phyloP scores from a whole-genome alignment of 768 basidiomycete genomes.

The Podaxis pistillaris region DNA sequence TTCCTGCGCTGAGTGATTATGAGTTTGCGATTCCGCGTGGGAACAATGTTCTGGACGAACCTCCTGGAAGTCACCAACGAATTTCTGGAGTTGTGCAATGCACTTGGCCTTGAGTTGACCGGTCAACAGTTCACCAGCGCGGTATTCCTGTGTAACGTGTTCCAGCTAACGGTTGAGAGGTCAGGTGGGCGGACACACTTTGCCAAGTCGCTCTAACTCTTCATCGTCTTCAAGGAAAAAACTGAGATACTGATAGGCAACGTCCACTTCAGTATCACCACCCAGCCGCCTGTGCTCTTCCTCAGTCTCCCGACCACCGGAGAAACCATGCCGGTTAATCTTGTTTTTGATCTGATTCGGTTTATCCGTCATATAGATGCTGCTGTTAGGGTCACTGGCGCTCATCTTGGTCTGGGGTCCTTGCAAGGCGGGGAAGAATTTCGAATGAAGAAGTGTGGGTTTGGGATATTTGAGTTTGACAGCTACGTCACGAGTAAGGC shows the following conservation, averaged over 20 bases:
- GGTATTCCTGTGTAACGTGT: slow-evolving; percentile 70
- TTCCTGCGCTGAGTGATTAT: slow-evolving; percentile 60
- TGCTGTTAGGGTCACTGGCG: slow-evolving; percentile 88
- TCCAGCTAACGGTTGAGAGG: neutral
- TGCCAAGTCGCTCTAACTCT: slow-evolving; percentile 73
- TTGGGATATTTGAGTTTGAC: slow-evolving; percentile 94
- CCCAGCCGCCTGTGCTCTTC: slow-evolving; percentile 89
- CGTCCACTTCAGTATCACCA: slow-evolving; percentile 93
- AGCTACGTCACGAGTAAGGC: slow-evolving; percentile 94
- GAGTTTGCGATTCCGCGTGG: slow-evolving; percentile 11
- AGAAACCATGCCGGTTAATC: slow-evolving; percentile 94
- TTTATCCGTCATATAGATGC: slow-evolving; percentile 96
- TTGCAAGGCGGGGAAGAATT: slow-evolving; percentile 98
- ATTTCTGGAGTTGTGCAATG: slow-evolving; percentile 77
- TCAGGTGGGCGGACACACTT: slow-evolving; percentile 44
- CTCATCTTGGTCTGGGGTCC: slow-evolving; percentile 99
- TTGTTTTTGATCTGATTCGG: slow-evolving; percentile 95
- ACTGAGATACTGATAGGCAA: slow-evolving; percentile 89
- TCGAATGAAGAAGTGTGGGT: slow-evolving; percentile 87
- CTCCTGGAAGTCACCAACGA: slow-evolving; percentile 86
- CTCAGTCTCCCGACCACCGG: slow-evolving; percentile 92
- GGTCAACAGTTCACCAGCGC: slow-evolving; percentile 81
- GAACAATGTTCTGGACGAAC: slow-evolving; percentile 24
- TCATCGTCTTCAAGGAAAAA: slow-evolving; percentile 97
- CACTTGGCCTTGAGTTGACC: slow-evolving; percentile 90